Base-by-base conservation (phyloP, 257 asterid species). In the Nicotiana obtusifolia region DNA sequence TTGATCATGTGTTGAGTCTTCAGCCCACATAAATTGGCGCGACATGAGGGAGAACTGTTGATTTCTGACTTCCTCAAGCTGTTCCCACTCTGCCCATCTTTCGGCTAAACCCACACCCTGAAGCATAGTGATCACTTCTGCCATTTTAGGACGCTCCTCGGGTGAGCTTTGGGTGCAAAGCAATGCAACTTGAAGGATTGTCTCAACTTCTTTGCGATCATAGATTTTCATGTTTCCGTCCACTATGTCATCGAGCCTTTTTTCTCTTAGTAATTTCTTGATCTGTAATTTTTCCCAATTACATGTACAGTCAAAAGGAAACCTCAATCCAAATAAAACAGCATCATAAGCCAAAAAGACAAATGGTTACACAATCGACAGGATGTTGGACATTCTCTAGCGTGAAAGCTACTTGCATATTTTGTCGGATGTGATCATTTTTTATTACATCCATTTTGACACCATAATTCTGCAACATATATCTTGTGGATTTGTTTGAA, bases 41-140 rank as follows among this genome's bases (percentile, higher is more conserved):
- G 97, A 86, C 86, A 88, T 67, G 52, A 85, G 81, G 1, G 90
- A 80, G 67, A 88, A 88, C n/a, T 91, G 93, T 66, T 88, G 94
- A 83, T 79, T 79, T 77, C 91, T 84, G 5, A 86, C 83, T 81
- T 92, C 87, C 53, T 95, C 98, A 54, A 89, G 88, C 76, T 91
- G 95, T 84, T 95, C 97, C 99, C 99, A 95, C 80, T 93, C 97
- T 3, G 97, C 95, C 99, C 99, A 95, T 84, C 89, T 89, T 89
- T 90, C 94, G 0, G 95, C 91, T 88, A 95, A 83, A 3, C 98
- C 99, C 20, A 87, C 91, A 1, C 99, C 97, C 71, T 89, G 86
- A 81, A 95, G 88, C 99, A 95, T 92, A 82, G 84, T 84, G 44
- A 90, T 97, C 1, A 95, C 97, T 77, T 93, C 82, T 4, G 91